Percentiles rank a stretch among this genome's conserved stretches.
Conservation (phyloP, 345 rosid genomes). For the Anastatica hierochuntica region DNA sequence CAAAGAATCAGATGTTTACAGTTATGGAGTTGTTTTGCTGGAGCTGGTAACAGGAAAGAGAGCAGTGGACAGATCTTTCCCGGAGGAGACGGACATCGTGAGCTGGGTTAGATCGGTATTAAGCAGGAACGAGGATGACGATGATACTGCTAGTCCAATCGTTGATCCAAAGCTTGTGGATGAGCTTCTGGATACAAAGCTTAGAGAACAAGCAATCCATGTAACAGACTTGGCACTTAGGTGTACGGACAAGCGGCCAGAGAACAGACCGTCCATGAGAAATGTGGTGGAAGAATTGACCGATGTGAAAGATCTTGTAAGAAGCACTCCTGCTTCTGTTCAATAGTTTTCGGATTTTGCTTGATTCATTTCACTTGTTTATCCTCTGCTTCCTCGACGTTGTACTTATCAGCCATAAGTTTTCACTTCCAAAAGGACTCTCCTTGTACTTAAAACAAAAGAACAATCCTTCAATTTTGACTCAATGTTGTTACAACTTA, state of each 20-base stretch:
- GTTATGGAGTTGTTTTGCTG: conserved; percentile 57
- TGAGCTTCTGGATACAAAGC: conserved; percentile 38
- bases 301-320: conserved; percentile 20
- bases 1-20: conserved; percentile 60
- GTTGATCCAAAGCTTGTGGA: conserved; percentile 38
- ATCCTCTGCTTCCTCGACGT: too few relatives aligned
- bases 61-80: conserved; percentile 37
- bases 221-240: conserved; percentile 43
- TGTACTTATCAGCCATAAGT: too few relatives aligned
- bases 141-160: conserved; percentile 20
- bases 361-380: too few relatives aligned
- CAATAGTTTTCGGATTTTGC: neutral
- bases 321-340: conserved; percentile 11
- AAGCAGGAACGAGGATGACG: conserved; percentile 19
- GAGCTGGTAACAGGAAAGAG: conserved; percentile 50
- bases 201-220: conserved; percentile 41
- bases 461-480: too few relatives aligned
- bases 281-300: conserved; percentile 48
- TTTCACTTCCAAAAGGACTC: too few relatives aligned
- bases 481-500: too few relatives aligned
- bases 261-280: conserved; percentile 59
- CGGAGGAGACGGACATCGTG: conserved; percentile 33
- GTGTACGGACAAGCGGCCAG: conserved; percentile 53
- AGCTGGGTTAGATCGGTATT: conserved; percentile 38
- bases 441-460: too few relatives aligned